Base-by-base conservation (phyloP, 257 asterid species). In the Parsonsia alboflavescens region DNA sequence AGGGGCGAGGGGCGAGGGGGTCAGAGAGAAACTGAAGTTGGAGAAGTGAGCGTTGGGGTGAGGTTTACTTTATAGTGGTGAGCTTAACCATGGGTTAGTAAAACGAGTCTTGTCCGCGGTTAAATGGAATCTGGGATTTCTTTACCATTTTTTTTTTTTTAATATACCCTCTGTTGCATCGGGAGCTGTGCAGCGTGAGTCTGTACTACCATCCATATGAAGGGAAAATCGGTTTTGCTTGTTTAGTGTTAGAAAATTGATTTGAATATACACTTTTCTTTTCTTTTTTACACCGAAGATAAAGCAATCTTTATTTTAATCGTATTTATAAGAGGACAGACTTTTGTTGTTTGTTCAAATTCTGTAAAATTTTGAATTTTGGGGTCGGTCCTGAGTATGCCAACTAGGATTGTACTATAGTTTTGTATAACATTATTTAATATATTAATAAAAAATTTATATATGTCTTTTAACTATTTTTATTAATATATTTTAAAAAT, bases 121-220 rank as follows among this genome's bases (percentile, higher is more conserved):
- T 80, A 78, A 77, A 77, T 73, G 84, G 86, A 80, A 83, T 83
- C 86, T 82, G 70, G 69, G 57, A 33, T 61, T 71, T 57, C 16
- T 5, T 42, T 33, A 33, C 39, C 39, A 33, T n/a, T n/a, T n/a
- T n/a, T n/a, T n/a, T n/a, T n/a, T n/a, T n/a, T n/a, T n/a, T n/a
- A n/a, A n/a, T n/a, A n/a, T n/a, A n/a, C n/a, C n/a, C 48, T 22
- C 71, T 71, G 71, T 54, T 39, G 8, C 77, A 74, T 70, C 68
- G 77, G 64, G 22, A 39, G 50, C 24, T 77, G 79, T 64, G 84
- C 77, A 6, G 44, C 6, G 44, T n/a, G n/a, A n/a, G n/a, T n/a
- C n/a, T n/a, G n/a, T n/a, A n/a, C n/a, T n/a, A n/a, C n/a, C n/a
- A n/a, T n/a, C n/a, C n/a, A n/a, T n/a, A n/a, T n/a, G n/a, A 41